phyloP scores from a whole-genome alignment of 208 protist genomes.

The Leishmania major region DNA sequence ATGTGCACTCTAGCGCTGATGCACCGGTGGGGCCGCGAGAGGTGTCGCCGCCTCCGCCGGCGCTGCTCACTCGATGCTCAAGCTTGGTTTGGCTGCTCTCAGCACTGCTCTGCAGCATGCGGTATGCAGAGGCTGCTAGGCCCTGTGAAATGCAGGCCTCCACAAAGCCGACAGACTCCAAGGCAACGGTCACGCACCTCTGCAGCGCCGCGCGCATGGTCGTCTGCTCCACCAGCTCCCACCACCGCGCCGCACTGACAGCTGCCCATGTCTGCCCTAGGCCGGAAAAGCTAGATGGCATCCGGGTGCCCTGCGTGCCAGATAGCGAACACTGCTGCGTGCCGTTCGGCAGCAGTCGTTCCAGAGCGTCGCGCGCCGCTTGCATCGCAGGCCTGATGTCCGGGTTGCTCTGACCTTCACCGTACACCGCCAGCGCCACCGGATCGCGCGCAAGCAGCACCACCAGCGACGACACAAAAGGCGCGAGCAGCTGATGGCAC shows the following conservation, averaged over 20 bases:
- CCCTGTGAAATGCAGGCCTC: slow-evolving; percentile 19
- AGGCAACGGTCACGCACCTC: slow-evolving; percentile 28
- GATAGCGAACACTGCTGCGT: neutral
- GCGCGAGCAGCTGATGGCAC: slow-evolving; percentile 11
- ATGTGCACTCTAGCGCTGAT: slow-evolving; percentile 4
- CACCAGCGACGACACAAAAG: slow-evolving; percentile 22
- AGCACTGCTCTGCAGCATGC: neutral
- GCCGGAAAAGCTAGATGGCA: neutral
- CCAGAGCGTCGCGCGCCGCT: neutral
- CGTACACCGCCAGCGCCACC: slow-evolving; percentile 11
- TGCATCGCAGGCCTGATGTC: neutral
- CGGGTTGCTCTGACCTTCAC: neutral
- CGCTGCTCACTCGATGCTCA: neutral
- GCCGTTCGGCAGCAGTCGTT: neutral
- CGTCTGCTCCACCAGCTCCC: slow-evolving; percentile 2
- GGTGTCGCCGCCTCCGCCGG: neutral
- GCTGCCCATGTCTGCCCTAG: slow-evolving; percentile 12
- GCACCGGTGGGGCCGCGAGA: neutral
- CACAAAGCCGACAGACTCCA: slow-evolving; percentile 19
- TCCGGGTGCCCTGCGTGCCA: neutral
- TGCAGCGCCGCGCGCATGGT: slow-evolving; percentile 23
- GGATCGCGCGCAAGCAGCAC: slow-evolving; percentile 28
- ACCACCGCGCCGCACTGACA: slow-evolving; percentile 10
- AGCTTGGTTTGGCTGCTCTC: neutral
- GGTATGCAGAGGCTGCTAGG: neutral